Base-by-base conservation (phyloP, 768 basidiomycete genomes). In the Megacollybia marginata region DNA sequence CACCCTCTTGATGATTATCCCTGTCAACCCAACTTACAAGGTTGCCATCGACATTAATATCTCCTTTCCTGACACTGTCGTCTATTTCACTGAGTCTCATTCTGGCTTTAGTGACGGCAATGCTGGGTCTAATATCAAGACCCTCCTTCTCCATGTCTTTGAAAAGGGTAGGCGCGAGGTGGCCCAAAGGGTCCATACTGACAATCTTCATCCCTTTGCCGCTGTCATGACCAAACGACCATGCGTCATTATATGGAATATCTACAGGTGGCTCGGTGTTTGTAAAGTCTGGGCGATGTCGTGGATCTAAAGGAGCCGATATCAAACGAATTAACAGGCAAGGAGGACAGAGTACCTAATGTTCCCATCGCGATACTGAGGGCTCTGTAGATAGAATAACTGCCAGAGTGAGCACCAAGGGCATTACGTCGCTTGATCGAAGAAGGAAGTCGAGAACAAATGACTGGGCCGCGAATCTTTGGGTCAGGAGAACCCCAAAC, bases 21-120 rank as follows among this genome's bases (percentile, higher is more conserved):
- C 82, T 86, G 15, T 68, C 68, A 54, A 84, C 88, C 65, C 76
- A 76, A 54, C 88, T 61, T 32, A 96, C 86, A 48, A 97, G 69
- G 61, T 83, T 85, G 4, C 91, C 93, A 63, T 98, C 95, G 1
- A 95, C 68, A 7, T 52, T 62, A 36, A 98, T 65, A 15, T 82
- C 76, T 1, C 93, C 93, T 54, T 74, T 78, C 48, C 83, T 72
- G 28, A 82, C 82, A 1, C 82, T 73, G 45, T 89, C 88, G 64
- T 97, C 95, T 46, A 98, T 71, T 68, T 98, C 95, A 63, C 82
- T 83, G 65, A 98, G 75, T 74, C 97, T 97, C 73, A 98, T 81
- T 62, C 96, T 94, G 0, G 93, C 88, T 53, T 83, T 85, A 9
- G 95, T 98, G 47, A 95, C 80, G 1, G 92, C 88, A 57, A 98